A percentile compares a stretch with the other conserved stretches of the same genome.
Evolutionary conservation across 2,329 filamentous ascomycete species (phyloP).

Genomic region (Rhynchosporium secalis): DNA sequence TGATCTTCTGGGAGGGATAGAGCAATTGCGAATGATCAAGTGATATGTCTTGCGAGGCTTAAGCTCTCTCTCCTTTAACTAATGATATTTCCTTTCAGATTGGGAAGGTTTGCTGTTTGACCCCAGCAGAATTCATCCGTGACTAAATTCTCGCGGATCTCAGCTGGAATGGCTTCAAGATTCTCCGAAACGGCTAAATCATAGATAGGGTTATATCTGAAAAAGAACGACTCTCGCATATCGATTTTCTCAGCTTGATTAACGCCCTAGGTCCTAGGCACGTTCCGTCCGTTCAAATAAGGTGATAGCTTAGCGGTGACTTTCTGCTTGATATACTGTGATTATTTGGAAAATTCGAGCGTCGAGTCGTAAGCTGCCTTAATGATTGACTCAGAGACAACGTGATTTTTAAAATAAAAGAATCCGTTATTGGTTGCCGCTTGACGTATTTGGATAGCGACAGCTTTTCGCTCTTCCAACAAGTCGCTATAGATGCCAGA

Average conservation of each 20-base stretch:
- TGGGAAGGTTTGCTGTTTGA: conserved; percentile 30
- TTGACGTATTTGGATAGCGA: conserved; percentile 42
- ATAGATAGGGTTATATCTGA: conserved; percentile 20
- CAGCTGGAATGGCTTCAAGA: conserved; percentile 11
- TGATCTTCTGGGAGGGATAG: conserved; percentile 51
- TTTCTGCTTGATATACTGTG: conserved; percentile 41
- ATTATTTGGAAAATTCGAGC: conserved; percentile 39
- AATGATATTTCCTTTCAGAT: conserved; percentile 42
- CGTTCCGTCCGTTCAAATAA: conserved; percentile 20
- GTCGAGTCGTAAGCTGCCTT: conserved; percentile 12
- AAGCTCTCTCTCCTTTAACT: conserved; percentile 42
- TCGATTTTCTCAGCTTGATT: conserved; percentile 19
- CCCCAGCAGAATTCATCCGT: conserved; percentile 42
- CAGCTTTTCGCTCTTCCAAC: conserved; percentile 38
- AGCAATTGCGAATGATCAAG: conserved; percentile 53
- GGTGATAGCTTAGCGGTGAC: conserved; percentile 28
- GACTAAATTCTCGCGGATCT: conserved; percentile 1
- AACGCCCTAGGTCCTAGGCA: conserved; percentile 18
- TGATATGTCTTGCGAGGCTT: conserved; percentile 46
- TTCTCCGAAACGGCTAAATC: conserved; percentile 8
- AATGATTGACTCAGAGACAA: conserved; percentile 30
- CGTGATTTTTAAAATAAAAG: conserved; percentile 48
- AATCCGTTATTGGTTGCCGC: conserved; percentile 46
- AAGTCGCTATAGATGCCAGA: conserved; percentile 40
- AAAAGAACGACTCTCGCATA: conserved; percentile 19